phyloP scores from a whole-genome alignment of 768 basidiomycete species.

The Pilatotrama ljubarskyi region DNA sequence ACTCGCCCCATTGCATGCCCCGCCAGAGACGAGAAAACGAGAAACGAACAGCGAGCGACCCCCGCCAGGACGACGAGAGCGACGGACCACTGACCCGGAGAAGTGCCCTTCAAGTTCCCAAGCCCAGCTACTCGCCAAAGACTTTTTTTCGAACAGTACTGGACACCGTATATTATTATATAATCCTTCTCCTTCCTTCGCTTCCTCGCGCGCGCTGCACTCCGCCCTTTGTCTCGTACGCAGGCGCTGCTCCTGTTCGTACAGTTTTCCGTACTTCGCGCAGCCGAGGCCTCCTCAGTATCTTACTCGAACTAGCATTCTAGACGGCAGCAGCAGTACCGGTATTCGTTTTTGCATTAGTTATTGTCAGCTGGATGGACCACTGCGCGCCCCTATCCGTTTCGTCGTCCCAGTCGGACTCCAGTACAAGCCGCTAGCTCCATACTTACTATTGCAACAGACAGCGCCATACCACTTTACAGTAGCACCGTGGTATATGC shows the following conservation, averaged over 20 bases:
- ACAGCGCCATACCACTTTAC: slow-evolving; percentile 1
- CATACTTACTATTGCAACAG: not conserved
- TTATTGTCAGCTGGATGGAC: not conserved
- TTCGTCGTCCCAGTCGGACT: not conserved
- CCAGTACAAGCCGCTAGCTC: not conserved
- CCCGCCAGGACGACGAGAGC: not conserved
- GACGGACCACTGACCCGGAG: not conserved
- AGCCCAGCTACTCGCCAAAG: slow-evolving; percentile 8
- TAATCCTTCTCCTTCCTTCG: not conserved
- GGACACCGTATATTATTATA: slow-evolving; percentile 25
- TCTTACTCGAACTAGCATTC: not conserved
- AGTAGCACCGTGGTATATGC: not conserved
- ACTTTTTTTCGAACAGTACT: slow-evolving; percentile 19
- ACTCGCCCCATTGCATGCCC: not conserved
- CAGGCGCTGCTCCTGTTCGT: not conserved
- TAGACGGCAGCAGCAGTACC: not conserved
- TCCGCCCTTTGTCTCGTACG: not conserved
- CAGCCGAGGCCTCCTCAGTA: not conserved
- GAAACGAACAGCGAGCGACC: not conserved
- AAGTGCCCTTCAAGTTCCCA: not conserved
- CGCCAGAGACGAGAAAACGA: not conserved
- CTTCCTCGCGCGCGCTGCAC: not conserved
- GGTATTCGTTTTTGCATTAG: not conserved
- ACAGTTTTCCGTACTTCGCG: not conserved
- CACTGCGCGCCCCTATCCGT: not conserved